phyloP scores from a whole-genome alignment of 179 eudicot species.

The Beta corolliflora region DNA sequence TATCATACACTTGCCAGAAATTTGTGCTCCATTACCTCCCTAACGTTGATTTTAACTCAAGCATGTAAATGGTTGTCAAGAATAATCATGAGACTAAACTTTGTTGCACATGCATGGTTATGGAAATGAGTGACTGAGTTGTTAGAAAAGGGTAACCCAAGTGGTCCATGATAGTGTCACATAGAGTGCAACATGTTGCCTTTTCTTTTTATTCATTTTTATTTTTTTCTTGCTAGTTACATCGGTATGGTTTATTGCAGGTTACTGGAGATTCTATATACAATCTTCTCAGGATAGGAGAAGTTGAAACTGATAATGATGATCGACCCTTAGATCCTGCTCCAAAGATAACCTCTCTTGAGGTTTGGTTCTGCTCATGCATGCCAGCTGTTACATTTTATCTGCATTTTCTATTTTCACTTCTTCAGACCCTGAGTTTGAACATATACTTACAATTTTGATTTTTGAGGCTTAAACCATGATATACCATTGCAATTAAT shows the following conservation, averaged over 20 bases:
- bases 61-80: neutral
- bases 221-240: neutral
- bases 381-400: constrained; percentile 8
- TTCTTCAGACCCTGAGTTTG: neutral
- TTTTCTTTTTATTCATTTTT: too few species aligned
- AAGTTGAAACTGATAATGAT: constrained; percentile 78
- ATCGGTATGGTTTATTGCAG: constrained; percentile 38
- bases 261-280: constrained; percentile 95
- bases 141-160: neutral
- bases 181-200: neutral
- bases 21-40: neutral
- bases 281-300: constrained; percentile 84
- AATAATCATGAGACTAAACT: neutral
- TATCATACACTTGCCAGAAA: constrained; percentile 1
- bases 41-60: neutral
- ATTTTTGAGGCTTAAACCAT: neutral
- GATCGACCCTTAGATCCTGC: constrained; percentile 90
- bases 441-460: neutral
- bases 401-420: constrained; percentile 1
- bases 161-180: neutral
- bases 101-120: neutral
- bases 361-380: constrained; percentile 44
- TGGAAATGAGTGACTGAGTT: neutral
- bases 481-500: neutral
- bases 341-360: constrained; percentile 77